These are phyloP conservation scores for Deinandra increscens DNA, from an alignment of 129 eudicot genomes.

Conservation along the genomic window DNA sequence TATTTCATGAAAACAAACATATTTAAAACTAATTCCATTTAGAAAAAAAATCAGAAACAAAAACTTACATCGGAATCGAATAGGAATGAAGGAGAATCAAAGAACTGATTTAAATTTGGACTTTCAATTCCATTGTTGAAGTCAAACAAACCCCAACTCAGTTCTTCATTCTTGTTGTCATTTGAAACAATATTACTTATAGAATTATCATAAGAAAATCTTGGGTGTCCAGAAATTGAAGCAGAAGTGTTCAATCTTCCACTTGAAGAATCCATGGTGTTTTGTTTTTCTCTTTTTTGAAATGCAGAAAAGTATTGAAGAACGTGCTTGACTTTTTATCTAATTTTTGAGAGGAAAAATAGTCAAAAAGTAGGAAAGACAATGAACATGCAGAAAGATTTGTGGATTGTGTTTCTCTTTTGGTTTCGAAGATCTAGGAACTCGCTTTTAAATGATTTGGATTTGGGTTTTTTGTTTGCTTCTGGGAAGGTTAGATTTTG, in stretches of 20 bases:
- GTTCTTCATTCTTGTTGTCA: conserved; percentile 29
- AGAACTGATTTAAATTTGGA: conserved; percentile 45
- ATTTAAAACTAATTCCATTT: conserved; percentile 4
- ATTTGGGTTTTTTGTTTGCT: conserved; percentile 28
- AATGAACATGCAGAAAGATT: conserved; percentile 6
- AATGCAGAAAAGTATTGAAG: conserved; percentile 11
- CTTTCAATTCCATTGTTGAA: conserved; percentile 15
- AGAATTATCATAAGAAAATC: conserved; percentile 5
- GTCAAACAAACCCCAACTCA: conserved; percentile 21
- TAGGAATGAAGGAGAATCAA: conserved; percentile 64
- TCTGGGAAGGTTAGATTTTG: conserved; percentile 29
- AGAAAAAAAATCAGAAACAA: background rate
- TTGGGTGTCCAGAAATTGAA: conserved; percentile 4
- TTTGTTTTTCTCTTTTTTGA: conserved; percentile 1
- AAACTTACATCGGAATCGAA: conserved; percentile 49
- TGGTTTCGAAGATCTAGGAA: conserved; percentile 17
- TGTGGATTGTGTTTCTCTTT: conserved; percentile 18
- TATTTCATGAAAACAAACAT: conserved; percentile 11
- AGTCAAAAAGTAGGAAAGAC: conserved; percentile 24
- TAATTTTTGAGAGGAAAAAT: background rate
- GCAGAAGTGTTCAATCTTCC: conserved; percentile 15
- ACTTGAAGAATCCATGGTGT: conserved; percentile 24
- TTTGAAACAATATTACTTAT: conserved; percentile 13
- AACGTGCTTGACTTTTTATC: conserved; percentile 12
- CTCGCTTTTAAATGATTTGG: conserved; percentile 28